These are phyloP conservation scores for Lepiota brunneoincarnata DNA, from an alignment of 768 basidiomycete species.

Conservation along the genomic window DNA sequence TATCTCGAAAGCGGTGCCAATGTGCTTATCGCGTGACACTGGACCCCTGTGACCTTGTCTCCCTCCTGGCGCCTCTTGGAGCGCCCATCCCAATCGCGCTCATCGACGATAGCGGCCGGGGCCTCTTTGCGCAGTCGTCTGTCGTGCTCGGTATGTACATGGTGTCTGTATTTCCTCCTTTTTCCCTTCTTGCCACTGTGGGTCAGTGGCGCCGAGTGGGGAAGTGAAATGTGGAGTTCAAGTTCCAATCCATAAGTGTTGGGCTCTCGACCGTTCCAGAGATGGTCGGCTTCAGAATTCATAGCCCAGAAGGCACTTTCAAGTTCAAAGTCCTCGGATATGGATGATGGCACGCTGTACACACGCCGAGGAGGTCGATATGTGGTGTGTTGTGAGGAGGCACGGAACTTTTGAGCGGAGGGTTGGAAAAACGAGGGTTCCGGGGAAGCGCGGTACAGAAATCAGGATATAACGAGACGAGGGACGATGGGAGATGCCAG, in stretches of 20 bases:
- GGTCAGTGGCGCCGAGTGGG: conserved; percentile 24
- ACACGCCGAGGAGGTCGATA: neutral
- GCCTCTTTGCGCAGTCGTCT: conserved; percentile 55
- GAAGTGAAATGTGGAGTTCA: conserved; percentile 29
- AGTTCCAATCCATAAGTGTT: conserved; percentile 30
- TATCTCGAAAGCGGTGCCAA: conserved; percentile 65
- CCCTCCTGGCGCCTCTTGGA: conserved; percentile 15
- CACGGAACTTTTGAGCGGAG: conserved; percentile 57
- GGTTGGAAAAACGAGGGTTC: conserved; percentile 35
- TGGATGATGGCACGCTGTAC: conserved; percentile 1
- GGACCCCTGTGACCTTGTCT: conserved; percentile 49
- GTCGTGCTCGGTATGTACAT: conserved; percentile 62
- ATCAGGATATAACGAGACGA: conserved; percentile 24
- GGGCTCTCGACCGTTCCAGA: conserved; percentile 57
- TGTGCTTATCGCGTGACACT: conserved; percentile 68
- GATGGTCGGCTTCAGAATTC: conserved; percentile 65
- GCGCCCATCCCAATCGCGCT: too few relatives aligned
- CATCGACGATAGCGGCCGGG: conserved; percentile 42
- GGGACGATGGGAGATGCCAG: conserved; percentile 24
- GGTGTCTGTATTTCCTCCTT: conserved; percentile 46
- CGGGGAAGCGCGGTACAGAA: neutral
- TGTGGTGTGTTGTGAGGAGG: conserved; percentile 32
- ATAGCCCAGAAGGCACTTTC: conserved; percentile 72
- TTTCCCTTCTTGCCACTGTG: conserved; percentile 22
- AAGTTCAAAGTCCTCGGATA: conserved; percentile 44